phyloP scores from a whole-genome alignment of 257 asterid genomes.

The Misopates orontium region DNA sequence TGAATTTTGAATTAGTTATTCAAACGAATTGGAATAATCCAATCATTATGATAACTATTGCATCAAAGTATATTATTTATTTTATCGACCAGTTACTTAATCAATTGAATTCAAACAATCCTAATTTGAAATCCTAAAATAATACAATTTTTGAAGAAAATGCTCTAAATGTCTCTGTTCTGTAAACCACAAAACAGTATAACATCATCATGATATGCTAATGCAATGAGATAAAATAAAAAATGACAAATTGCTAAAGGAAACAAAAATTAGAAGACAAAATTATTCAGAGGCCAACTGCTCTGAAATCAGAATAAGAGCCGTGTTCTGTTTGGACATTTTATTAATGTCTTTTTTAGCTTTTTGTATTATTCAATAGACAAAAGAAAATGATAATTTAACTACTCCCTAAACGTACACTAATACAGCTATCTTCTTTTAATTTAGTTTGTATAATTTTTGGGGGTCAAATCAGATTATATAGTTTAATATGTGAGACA shows the following conservation, averaged over 20 bases:
- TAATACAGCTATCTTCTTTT: background rate
- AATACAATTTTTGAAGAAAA: too few species aligned
- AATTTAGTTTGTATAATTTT: background rate
- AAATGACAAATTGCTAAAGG: background rate
- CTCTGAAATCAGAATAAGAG: conserved; percentile 33
- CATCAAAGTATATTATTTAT: too few species aligned
- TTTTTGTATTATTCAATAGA: conserved; percentile 10
- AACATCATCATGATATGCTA: too few species aligned
- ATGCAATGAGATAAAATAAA: background rate
- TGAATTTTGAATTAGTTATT: background rate
- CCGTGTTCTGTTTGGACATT: conserved; percentile 42
- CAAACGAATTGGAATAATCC: too few species aligned
- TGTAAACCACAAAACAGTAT: too few species aligned
- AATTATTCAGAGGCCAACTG: conserved; percentile 33
- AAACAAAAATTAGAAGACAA: background rate
- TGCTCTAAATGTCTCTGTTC: too few species aligned
- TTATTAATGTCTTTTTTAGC: conserved; percentile 1
- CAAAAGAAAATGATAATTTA: conserved; percentile 26
- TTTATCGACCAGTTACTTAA: too few species aligned
- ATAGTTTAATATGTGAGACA: background rate
- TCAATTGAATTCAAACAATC: too few species aligned
- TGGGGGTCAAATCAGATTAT: background rate
- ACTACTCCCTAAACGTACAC: conserved; percentile 47
- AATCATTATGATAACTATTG: too few species aligned
- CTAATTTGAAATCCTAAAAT: too few species aligned